phyloP scores from a whole-genome alignment of 371 early-diverging fungal genomes.

The Mucor racemosus region DNA sequence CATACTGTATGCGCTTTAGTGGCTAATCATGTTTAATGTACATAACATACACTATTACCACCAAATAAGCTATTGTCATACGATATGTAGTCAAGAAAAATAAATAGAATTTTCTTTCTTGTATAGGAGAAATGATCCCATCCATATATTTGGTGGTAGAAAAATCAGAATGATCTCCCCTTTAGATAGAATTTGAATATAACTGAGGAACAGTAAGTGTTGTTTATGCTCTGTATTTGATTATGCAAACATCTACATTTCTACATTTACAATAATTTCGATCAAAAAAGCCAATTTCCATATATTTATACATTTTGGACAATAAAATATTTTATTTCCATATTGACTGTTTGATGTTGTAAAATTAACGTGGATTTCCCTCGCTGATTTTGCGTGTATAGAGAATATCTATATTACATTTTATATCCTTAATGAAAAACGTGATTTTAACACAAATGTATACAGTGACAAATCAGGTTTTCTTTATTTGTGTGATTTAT shows the following conservation, averaged over 20 bases:
- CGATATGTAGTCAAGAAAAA: not conserved
- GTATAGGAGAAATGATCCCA: not conserved
- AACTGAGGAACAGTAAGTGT: not conserved
- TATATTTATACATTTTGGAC: not conserved
- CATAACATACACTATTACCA: constrained; percentile 1
- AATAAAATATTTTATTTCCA: not conserved
- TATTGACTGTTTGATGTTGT: not conserved
- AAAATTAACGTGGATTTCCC: not conserved
- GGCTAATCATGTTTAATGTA: not conserved
- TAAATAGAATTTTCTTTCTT: not conserved
- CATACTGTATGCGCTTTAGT: too few species aligned
- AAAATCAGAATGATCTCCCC: not conserved
- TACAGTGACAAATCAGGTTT: not conserved
- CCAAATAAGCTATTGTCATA: not conserved
- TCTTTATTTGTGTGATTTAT: not conserved
- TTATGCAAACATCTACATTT: too few species aligned
- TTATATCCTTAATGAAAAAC: not conserved
- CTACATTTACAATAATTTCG: not conserved
- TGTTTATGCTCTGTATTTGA: not conserved
- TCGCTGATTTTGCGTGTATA: not conserved
- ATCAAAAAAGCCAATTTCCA: not conserved
- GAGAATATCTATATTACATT: not conserved
- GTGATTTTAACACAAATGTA: constrained; percentile 1
- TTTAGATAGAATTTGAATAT: not conserved
- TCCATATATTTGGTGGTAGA: not conserved